Base-by-base conservation (phyloP, 1,284 basidiomycete genomes). In the Phenoliferia sp. region DNA sequence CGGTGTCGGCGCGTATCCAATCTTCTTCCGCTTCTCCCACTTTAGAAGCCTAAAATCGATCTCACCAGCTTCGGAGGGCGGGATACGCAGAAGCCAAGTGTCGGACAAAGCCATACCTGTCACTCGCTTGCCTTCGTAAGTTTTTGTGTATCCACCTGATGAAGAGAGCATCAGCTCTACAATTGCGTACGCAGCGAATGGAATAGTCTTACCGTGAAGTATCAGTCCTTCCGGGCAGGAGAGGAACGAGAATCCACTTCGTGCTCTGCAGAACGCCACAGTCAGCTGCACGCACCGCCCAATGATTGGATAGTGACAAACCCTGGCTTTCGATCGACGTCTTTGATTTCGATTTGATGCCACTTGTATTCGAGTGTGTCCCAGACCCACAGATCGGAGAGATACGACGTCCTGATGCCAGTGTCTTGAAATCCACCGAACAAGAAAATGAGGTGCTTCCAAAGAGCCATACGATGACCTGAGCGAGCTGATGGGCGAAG, bases 401-500 rank as follows among this genome's bases (percentile, higher is more conserved):
- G 59, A 61, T 76, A 74, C 15, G 66, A 70, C 17, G 71, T 73
- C 9, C 73, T 66, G 35, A 77, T 66, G 3, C 73, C 71, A 3
- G 65, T 66, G 33, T 73, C 70, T 33, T 70, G 66, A 58, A 71
- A 74, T 17, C 65, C 66, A 55, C 29, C 66, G 44, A 59, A 69
- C 48, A 52, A 26, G 48, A 63, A 84, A 54, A 92, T 85, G 69
- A 85, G 87, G 68, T 94, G 88, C 76, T 94, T 94, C 90, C 91
- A 96, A 68, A 90, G 83, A 0, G 89, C 88, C 92, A 96, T 94
- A 86, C 90, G 82, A 79, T 92, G 92, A 1, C 94, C 94, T 19
- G 89, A 91, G 33, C 94, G 83, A 2, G 92, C 90, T 55, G 84
- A 87, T 0, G 93, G 93, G 22, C 86, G 83, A 22, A 89, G 79